Conservation (phyloP, 2,329 filamentous ascomycete genomes). For the Tolypocladium cylindrosporum region DNA sequence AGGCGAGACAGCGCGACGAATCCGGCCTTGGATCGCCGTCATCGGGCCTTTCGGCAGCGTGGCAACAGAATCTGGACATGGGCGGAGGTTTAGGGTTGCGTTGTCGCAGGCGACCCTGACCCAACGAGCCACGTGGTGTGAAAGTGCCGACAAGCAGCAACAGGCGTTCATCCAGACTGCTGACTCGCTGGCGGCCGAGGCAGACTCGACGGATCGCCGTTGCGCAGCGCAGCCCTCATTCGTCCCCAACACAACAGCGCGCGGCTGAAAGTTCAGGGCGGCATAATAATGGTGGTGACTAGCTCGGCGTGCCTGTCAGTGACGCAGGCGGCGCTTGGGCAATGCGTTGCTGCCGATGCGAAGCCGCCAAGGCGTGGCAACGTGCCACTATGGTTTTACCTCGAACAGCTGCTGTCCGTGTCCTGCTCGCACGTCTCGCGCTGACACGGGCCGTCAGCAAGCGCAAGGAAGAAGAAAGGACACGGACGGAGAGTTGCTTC, state of each 20-base stretch:
- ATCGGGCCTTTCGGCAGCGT: not conserved
- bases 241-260: not conserved
- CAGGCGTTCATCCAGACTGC: not conserved
- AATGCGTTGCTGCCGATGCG: not conserved
- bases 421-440: not conserved
- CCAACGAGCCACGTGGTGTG: not conserved
- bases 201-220: not conserved
- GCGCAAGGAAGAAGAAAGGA: not conserved
- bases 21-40: not conserved
- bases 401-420: not conserved
- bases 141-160: not conserved
- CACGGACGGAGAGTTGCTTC: not conserved
- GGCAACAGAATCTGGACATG: not conserved
- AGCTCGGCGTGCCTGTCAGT: not conserved
- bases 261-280: constrained; percentile 9
- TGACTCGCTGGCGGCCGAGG: not conserved
- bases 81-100: not conserved
- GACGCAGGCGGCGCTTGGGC: not conserved
- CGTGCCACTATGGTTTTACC: not conserved
- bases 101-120: not conserved
- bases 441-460: not conserved
- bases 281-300: not conserved
- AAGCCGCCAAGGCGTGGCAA: not conserved
- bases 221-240: not conserved
- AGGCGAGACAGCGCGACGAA: not conserved